Conservation (phyloP, 257 asterid genomes). For the Verbena officinalis region DNA sequence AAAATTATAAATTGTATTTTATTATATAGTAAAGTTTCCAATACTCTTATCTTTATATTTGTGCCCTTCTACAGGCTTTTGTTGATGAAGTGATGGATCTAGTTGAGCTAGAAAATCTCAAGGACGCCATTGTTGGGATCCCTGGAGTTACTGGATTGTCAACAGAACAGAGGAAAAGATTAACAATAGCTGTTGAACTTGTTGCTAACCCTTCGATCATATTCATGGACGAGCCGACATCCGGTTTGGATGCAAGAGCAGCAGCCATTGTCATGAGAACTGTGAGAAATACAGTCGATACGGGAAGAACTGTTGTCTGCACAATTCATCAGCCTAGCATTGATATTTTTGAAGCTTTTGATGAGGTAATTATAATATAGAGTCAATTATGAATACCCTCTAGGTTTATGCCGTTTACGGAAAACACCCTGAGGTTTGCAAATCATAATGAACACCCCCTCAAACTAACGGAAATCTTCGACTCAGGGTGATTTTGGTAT, state of each 20-base stretch:
- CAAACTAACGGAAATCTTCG: no score
- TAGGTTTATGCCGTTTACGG: no score
- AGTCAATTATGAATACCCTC: no score
- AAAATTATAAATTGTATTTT: no score
- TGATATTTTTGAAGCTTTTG: conserved; percentile 76
- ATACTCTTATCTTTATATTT: neutral
- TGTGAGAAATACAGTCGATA: conserved; percentile 76
- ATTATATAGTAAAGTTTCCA: no score
- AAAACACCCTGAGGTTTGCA: no score
- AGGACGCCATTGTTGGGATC: conserved; percentile 68
- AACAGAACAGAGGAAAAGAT: conserved; percentile 70
- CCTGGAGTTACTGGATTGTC: conserved; percentile 71
- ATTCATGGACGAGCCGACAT: conserved; percentile 81
- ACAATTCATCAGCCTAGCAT: conserved; percentile 81
- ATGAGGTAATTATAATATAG: conserved; percentile 67
- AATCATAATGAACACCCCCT: no score
- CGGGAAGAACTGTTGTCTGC: conserved; percentile 77
- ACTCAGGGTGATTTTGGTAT: no score
- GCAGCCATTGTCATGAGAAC: conserved; percentile 80
- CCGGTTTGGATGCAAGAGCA: conserved; percentile 77
- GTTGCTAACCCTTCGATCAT: conserved; percentile 81
- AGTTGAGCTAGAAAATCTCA: conserved; percentile 66
- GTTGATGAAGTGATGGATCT: conserved; percentile 72
- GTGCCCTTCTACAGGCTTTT: conserved; percentile 45
- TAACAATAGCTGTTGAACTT: conserved; percentile 75